Evolutionary conservation across 2,329 filamentous ascomycete species (phyloP).

Genomic region (Monilinia aucupariae): DNA sequence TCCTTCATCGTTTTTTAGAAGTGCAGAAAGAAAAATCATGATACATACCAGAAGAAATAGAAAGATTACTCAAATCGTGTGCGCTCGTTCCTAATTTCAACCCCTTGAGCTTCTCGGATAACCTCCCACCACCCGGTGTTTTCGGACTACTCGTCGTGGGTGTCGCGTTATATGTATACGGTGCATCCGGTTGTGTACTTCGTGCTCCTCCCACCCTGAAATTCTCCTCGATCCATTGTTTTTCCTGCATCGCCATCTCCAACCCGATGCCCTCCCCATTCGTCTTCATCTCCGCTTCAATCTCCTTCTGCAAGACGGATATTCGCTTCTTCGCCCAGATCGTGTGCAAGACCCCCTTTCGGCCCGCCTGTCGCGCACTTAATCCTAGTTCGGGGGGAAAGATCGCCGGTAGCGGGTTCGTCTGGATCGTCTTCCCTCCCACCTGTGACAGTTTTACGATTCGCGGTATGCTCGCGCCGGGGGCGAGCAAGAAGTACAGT

Average conservation of each 20-base stretch:
- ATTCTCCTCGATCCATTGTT: constrained; percentile 76
- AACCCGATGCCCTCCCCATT: constrained; percentile 80
- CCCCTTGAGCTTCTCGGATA: constrained; percentile 75
- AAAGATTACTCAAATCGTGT: constrained; percentile 51
- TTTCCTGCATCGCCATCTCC: constrained; percentile 78
- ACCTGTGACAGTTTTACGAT: constrained; percentile 59
- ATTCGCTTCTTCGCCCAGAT: constrained; percentile 84
- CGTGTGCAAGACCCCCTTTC: constrained; percentile 75
- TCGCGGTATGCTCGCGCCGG: constrained; percentile 64
- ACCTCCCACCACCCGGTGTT: constrained; percentile 58
- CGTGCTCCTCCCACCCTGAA: constrained; percentile 44
- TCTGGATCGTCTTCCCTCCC: constrained; percentile 45
- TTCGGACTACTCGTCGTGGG: constrained; percentile 55
- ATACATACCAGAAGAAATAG: constrained; percentile 47
- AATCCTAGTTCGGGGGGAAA: constrained; percentile 71
- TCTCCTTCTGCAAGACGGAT: constrained; percentile 69
- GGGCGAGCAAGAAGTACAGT: constrained; percentile 76
- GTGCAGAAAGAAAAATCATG: too few species aligned
- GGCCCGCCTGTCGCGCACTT: constrained; percentile 60
- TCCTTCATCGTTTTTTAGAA: too few species aligned
- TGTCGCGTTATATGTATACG: constrained; percentile 36
- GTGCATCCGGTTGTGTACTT: constrained; percentile 29
- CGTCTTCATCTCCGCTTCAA: constrained; percentile 62
- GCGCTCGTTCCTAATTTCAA: constrained; percentile 71
- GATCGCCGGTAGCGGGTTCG: constrained; percentile 81